Evolutionary conservation across 805 yeast species (phyloP).

Genomic region (Lachancea meyersii): DNA sequence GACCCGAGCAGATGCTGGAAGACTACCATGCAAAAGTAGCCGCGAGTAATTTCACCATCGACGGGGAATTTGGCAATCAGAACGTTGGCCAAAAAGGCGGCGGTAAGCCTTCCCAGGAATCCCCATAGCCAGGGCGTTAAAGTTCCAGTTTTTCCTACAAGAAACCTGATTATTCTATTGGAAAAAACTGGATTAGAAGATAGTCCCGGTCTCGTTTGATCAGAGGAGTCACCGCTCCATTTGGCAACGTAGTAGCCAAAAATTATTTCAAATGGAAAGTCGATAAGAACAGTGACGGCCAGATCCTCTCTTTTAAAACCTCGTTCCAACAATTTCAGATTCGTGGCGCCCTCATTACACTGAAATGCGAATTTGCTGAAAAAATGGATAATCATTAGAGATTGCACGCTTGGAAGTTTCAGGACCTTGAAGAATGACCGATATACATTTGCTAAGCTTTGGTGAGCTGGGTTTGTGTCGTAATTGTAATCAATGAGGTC

Average conservation of each 20-base stretch:
- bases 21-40: slow-evolving; percentile 66
- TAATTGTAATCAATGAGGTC: slow-evolving; percentile 15
- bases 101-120: slow-evolving; percentile 68
- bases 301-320: slow-evolving; percentile 92
- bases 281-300: slow-evolving; percentile 85
- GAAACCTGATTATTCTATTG: slow-evolving; percentile 9
- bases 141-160: slow-evolving; percentile 43
- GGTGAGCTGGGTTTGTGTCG: slow-evolving; percentile 26
- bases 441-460: slow-evolving; percentile 50
- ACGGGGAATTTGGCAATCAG: slow-evolving; percentile 69
- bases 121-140: slow-evolving; percentile 88
- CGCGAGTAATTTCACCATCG: slow-evolving; percentile 38
- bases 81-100: slow-evolving; percentile 71
- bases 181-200: neutral
- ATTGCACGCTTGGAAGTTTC: slow-evolving; percentile 62
- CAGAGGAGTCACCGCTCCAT: slow-evolving; percentile 44
- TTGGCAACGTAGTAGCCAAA: slow-evolving; percentile 95
- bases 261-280: slow-evolving; percentile 91
- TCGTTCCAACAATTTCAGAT: slow-evolving; percentile 79
- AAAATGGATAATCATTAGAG: slow-evolving; percentile 67
- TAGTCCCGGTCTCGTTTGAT: neutral
- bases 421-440: slow-evolving; percentile 62
- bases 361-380: slow-evolving; percentile 88
- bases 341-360: slow-evolving; percentile 93
- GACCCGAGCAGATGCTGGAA: slow-evolving; percentile 79